Conservation (phyloP, 2,329 filamentous ascomycete genomes). For the Cladophialophora chaetospira region DNA sequence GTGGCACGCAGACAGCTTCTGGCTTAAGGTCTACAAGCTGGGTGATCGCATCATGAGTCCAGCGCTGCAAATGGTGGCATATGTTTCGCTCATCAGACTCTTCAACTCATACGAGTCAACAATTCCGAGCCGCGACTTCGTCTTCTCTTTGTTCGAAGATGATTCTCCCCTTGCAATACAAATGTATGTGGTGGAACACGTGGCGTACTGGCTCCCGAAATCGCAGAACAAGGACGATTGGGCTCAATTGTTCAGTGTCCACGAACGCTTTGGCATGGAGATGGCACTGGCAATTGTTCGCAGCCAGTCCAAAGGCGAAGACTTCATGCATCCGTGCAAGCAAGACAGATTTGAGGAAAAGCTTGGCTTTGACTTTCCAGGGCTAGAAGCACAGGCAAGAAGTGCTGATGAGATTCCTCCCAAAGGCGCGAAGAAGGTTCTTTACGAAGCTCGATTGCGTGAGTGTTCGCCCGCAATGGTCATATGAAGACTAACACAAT, state of each 20-base stretch:
- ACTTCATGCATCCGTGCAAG: not conserved
- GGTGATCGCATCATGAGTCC: constrained; percentile 6
- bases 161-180: not conserved
- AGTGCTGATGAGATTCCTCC: not conserved
- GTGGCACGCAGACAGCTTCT: constrained; percentile 6
- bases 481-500: too few species aligned
- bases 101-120: not conserved
- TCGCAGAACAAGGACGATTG: constrained; percentile 1
- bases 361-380: not conserved
- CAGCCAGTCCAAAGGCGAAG: not conserved
- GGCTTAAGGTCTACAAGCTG: constrained; percentile 12
- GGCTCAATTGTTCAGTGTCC: not conserved
- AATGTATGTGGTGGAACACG: constrained; percentile 10
- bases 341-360: not conserved
- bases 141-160: constrained; percentile 2
- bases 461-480: too few species aligned
- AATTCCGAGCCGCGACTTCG: constrained; percentile 1
- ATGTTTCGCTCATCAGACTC: not conserved
- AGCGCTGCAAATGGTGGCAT: constrained; percentile 4
- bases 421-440: too few species aligned
- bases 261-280: constrained; percentile 2
- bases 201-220: constrained; percentile 10
- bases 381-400: constrained; percentile 1
- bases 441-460: too few species aligned
- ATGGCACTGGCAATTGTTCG: constrained; percentile 1